Evolutionary conservation across 805 yeast species (phyloP), one percentile per base, ranked within the genome.

Genomic region (Candida qinlingensis): DNA sequence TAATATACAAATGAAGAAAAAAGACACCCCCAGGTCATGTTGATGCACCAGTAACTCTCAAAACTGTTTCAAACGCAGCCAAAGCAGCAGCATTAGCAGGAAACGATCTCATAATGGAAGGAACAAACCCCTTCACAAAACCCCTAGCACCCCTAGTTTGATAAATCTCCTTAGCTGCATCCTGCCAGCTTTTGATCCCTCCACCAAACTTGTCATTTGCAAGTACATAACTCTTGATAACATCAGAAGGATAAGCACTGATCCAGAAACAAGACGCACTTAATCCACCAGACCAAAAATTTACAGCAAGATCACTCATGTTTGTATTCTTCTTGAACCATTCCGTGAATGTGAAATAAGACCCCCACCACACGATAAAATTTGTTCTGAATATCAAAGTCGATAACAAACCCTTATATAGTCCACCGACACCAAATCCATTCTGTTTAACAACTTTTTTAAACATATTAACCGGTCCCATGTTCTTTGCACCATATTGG

Each of bases 21-120:
- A 19, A 19, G 3, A 19, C 19, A 19, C 19, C 19, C 19, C 19
- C 19, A 19, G 19, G 19, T 19, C 3, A 19, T 19, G 19, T 19
- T 19, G 64, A 61, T 13, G 71, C 69, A 39, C 70, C 70, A 30
- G 68, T 54, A 11, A 64, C 58, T 46, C 92, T 75, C 81, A 88
- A 77, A n/a, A 81, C 88, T 19, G 86, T 83, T 65, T 89, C 96
- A 62, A 88, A 89, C 1, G 94, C 88, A 5, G 92, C 95, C 50
- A 89, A 70, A 0, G 97, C 97, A 12, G 96, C 91, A 1, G 96
- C 97, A 64, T 89, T 89, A 1, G 96, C 95, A 2, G 97, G 97
- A 76, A 89, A 89, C 25, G 96, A 86, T 55, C 96, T 74, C 54
- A 82, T 61, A 31, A 88, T 83, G 6, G 87, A 79, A 6, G 96